Evolutionary conservation across 345 rosid species (phyloP).

Genomic region (Bruguiera sexangula): DNA sequence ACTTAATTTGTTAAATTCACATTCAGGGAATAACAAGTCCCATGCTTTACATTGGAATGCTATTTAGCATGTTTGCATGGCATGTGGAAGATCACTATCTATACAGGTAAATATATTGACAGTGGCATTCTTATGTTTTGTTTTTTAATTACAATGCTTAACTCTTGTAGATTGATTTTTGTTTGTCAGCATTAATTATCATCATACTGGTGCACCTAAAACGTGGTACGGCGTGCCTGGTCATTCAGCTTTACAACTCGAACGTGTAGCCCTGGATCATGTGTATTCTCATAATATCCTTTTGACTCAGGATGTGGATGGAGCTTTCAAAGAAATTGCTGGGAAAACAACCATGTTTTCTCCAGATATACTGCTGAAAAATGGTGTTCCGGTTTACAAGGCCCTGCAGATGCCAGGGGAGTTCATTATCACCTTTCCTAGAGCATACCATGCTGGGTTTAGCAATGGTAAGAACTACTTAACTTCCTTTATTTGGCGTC

Average conservation of each 20-base stretch:
- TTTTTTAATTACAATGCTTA: neutral
- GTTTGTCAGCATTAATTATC: conserved; percentile 7
- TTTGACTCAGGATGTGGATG: neutral
- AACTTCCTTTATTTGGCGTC: neutral
- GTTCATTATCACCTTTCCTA: conserved; percentile 93
- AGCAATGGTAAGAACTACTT: conserved; percentile 69
- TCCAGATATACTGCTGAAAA: conserved; percentile 1
- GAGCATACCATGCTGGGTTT: conserved; percentile 98
- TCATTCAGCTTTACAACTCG: conserved; percentile 12
- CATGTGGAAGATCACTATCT: conserved; percentile 15
- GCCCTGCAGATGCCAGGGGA: conserved; percentile 37
- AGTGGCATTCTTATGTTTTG: neutral
- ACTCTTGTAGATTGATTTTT: neutral
- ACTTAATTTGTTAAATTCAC: neutral
- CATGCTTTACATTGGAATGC: conserved; percentile 13
- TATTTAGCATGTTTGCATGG: conserved; percentile 16
- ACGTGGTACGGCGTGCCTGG: conserved; percentile 13
- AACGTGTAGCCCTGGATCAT: conserved; percentile 5
- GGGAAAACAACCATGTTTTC: conserved; percentile 8
- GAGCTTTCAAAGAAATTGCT: conserved; percentile 1
- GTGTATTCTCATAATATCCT: neutral
- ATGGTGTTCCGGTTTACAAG: conserved; percentile 15
- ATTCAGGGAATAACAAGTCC: conserved; percentile 12
- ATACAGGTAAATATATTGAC: neutral
- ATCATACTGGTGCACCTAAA: conserved; percentile 14